Evolutionary conservation across 495 filamentous ascomycete species (phyloP).

Genomic region (Podospora pseudopauciseta): DNA sequence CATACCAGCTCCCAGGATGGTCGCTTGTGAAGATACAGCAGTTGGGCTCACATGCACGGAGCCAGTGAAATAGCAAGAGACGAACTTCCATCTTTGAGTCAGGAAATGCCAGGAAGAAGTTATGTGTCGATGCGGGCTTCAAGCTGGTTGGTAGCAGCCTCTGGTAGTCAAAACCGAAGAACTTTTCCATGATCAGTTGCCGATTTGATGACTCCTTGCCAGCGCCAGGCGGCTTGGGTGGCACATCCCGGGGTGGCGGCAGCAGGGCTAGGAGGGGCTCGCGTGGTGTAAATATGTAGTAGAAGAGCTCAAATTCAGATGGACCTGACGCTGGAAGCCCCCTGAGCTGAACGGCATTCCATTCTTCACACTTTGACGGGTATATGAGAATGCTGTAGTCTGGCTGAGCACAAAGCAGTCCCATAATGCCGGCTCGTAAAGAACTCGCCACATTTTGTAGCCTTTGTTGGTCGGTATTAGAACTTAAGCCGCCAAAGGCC

Average conservation of each 20-base stretch:
- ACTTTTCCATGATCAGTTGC: conserved; percentile 23
- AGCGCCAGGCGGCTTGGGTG: neutral
- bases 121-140: conserved; percentile 6
- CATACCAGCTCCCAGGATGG: conserved; percentile 29
- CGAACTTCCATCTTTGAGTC: conserved; percentile 10
- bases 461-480: conserved; percentile 15
- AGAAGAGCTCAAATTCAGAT: conserved; percentile 28
- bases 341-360: conserved; percentile 28
- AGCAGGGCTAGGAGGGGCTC: neutral
- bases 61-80: conserved; percentile 27
- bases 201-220: conserved; percentile 2
- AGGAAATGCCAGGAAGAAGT: conserved; percentile 35
- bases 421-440: conserved; percentile 31
- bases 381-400: conserved; percentile 41
- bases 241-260: conserved; percentile 2
- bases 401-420: conserved; percentile 28
- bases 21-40: conserved; percentile 29
- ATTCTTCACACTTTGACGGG: conserved; percentile 38
- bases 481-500: conserved; percentile 21
- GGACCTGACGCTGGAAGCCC: conserved; percentile 24
- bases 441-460: conserved; percentile 32
- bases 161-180: conserved; percentile 28
- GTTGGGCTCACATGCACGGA: conserved; percentile 25
- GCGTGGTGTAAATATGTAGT: conserved; percentile 32
- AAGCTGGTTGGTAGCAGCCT: conserved; percentile 23